These are phyloP conservation scores for Penicillium malachiteum DNA, from an alignment of 495 filamentous ascomycete genomes.

Conservation along the genomic window DNA sequence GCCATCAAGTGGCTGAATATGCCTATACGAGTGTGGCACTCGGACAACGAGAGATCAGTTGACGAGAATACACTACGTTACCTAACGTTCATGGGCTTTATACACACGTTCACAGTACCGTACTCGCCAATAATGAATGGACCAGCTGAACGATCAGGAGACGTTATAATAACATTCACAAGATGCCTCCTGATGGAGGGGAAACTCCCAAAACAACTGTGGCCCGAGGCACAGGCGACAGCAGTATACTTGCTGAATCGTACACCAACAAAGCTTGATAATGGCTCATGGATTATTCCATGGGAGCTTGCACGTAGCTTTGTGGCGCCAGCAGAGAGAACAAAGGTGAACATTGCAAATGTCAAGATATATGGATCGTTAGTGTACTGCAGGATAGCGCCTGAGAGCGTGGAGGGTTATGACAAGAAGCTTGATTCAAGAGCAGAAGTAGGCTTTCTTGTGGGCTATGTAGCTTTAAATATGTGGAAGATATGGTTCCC, in stretches of 20 bases:
- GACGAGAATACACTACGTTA: background rate
- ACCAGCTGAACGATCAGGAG: slow-evolving; percentile 3
- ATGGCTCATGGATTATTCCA: background rate
- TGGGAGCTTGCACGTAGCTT: slow-evolving; percentile 1
- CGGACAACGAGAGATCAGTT: slow-evolving; percentile 3
- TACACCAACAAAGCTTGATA: slow-evolving; percentile 1
- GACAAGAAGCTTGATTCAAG: too few relatives aligned
- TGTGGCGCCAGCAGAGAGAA: background rate
- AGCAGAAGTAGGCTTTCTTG: too few relatives aligned
- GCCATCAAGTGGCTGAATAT: slow-evolving; percentile 4
- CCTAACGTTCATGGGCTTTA: background rate
- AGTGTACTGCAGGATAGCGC: too few relatives aligned
- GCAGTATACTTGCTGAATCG: slow-evolving; percentile 10
- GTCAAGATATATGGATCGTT: too few relatives aligned
- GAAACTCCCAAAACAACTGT: slow-evolving; percentile 5
- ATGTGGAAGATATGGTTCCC: too few relatives aligned
- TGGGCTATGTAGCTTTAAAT: too few relatives aligned
- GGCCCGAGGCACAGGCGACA: background rate
- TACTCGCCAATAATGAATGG: slow-evolving; percentile 4
- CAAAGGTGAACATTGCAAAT: too few relatives aligned
- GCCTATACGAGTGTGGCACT: slow-evolving; percentile 1
- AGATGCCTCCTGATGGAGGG: background rate
- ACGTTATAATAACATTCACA: slow-evolving; percentile 1
- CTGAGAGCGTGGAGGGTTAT: too few relatives aligned
- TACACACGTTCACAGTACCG: background rate